phyloP scores from a whole-genome alignment of 345 rosid species.

The Populus simonii region DNA sequence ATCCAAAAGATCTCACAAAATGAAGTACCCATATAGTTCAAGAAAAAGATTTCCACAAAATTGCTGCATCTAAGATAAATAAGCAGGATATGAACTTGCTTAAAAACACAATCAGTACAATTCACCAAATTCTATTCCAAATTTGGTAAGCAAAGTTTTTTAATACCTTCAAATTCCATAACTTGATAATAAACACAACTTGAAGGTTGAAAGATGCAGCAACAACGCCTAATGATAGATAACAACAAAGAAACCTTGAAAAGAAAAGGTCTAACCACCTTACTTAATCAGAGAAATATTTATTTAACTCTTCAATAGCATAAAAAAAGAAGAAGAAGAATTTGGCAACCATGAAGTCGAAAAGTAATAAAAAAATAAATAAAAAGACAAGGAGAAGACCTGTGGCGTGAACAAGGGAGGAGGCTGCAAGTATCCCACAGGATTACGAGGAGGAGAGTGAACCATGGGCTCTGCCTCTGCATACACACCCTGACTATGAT shows the following conservation, averaged over 20 bases:
- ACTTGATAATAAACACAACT: background rate
- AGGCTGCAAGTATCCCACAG: slow-evolving; percentile 20
- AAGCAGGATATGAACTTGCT: background rate
- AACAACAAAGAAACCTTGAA: background rate
- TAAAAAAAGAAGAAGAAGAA: background rate
- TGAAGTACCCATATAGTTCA: background rate
- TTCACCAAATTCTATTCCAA: background rate
- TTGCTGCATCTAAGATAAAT: background rate
- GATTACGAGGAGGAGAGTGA: slow-evolving; percentile 30
- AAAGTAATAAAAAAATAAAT: background rate
- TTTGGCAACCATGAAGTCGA: background rate
- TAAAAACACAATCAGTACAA: background rate
- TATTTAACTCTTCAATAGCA: background rate
- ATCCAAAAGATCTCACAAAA: background rate
- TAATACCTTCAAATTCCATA: background rate
- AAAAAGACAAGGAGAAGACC: slow-evolving; percentile 20
- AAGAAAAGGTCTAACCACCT: background rate
- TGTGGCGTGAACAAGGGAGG: slow-evolving; percentile 30
- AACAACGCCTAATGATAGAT: background rate
- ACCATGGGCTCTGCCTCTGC: slow-evolving; percentile 31
- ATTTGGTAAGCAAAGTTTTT: no score
- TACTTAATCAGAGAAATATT: background rate
- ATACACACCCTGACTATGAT: slow-evolving; percentile 13
- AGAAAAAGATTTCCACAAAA: background rate
- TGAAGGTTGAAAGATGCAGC: background rate